Base-by-base conservation (phyloP, 202 grass and related monocot species). In the Hordeum pubiflorum region DNA sequence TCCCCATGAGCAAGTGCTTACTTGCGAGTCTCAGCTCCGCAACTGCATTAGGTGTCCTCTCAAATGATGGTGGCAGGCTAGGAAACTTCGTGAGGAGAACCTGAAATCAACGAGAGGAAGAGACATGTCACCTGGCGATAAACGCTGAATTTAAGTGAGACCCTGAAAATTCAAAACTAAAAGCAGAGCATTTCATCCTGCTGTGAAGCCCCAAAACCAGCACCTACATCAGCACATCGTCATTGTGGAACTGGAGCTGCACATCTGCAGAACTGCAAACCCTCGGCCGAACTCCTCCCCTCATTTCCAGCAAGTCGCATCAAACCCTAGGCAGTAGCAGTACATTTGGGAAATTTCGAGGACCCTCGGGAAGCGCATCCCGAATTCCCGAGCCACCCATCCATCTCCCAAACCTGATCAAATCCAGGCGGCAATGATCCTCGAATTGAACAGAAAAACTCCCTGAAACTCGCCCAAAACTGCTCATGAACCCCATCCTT, bases 51-150 rank as follows among this genome's bases (percentile, higher is more conserved):
- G 91, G 79, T 29, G 85, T 91, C 38, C 34, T 54, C 74, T 91
- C 31, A 48, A 89, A 88, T 36, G 86, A 86, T 72, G 91, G 89
- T 23, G 89, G 94, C n/a, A 97, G 63, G 58, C 89, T 97, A 67
- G 72, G 79, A 75, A 91, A 82, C 63, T 87, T 89, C 74, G 82
- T 93, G 69, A 97, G 82, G 17, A 88, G 79, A 10, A 97, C 73
- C 94, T 97, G 84, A 74, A 89, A 76, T 26, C 54, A 75, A 50
- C 48, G 17, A 75, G 15, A 43, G 11, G 21, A 63, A 15, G 59
- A 61, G 3, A 58, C 15, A 6, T 58, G 17, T 61, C 10, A 69
- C 20, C 61, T 27, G 14, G 17, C 14, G 7, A 37, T 10, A 74
- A 59, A 76, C 4, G 12, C 11, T 7, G 29, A 34, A 48, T 36